phyloP scores from a whole-genome alignment of 2,329 filamentous ascomycete species.

The Trichoderma lentiforme region DNA sequence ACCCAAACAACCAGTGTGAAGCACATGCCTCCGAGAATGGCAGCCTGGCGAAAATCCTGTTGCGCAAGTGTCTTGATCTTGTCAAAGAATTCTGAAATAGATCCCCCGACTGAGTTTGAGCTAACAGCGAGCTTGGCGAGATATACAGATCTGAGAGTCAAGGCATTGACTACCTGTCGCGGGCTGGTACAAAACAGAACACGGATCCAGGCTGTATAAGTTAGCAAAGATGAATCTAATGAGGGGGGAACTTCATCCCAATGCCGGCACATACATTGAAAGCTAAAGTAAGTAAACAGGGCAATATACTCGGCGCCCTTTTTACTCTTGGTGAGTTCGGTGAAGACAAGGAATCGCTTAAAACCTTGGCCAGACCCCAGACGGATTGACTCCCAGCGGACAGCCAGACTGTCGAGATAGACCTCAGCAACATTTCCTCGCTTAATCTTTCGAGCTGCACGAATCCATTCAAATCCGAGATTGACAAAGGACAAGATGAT shows the following conservation, averaged over 20 bases:
- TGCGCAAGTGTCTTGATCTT: conserved; percentile 74
- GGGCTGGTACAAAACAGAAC: conserved; percentile 89
- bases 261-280: conserved; percentile 50
- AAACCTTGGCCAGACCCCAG: conserved; percentile 72
- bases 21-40: conserved; percentile 85
- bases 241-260: neutral
- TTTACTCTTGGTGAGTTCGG: conserved; percentile 84
- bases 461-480: conserved; percentile 73
- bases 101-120: conserved; percentile 53
- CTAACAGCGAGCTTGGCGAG: conserved; percentile 64
- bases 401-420: conserved; percentile 85
- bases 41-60: conserved; percentile 71
- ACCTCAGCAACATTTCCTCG: conserved; percentile 85
- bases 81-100: conserved; percentile 72
- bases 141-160: conserved; percentile 85
- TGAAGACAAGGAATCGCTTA: conserved; percentile 88
- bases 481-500: conserved; percentile 90
- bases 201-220: conserved; percentile 73
- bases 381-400: conserved; percentile 79
- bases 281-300: conserved; percentile 82
- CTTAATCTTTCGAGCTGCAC: conserved; percentile 75
- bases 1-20: conserved; percentile 91
- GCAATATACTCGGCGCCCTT: conserved; percentile 89
- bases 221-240: neutral
- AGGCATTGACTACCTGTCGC: conserved; percentile 83